Evolutionary conservation across 1,284 basidiomycete genomes (phyloP).

Genomic region (Amylostereum areolatum): DNA sequence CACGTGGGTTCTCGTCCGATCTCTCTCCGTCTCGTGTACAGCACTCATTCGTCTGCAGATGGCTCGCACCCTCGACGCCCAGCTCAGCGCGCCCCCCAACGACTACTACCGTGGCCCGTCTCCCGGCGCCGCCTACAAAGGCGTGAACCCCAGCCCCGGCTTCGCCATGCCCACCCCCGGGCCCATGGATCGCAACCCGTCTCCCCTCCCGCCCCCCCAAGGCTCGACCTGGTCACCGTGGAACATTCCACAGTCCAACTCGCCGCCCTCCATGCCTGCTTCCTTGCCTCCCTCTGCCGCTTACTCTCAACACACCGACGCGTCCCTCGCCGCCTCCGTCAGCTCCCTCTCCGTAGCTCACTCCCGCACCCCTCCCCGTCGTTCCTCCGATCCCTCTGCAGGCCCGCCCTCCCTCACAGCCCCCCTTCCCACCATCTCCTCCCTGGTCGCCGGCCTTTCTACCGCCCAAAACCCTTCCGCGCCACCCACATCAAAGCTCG

Average conservation of each 20-base stretch:
- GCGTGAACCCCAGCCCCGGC: slow-evolving; percentile 16
- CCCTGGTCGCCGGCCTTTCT: slow-evolving; percentile 41
- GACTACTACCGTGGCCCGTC: slow-evolving; percentile 4
- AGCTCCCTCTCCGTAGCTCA: slow-evolving; percentile 13
- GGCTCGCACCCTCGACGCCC: slow-evolving; percentile 53
- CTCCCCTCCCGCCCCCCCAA: slow-evolving; percentile 22
- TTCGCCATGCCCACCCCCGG: slow-evolving; percentile 17
- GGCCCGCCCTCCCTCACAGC: slow-evolving; percentile 50
- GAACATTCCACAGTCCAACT: slow-evolving; percentile 16
- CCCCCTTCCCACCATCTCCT: slow-evolving; percentile 54
- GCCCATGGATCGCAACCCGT: slow-evolving; percentile 16
- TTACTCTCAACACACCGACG: slow-evolving; percentile 8
- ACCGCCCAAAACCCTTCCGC: slow-evolving; percentile 43
- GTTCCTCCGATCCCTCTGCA: slow-evolving; percentile 16
- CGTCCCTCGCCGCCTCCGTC: slow-evolving; percentile 14
- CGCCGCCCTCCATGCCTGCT: slow-evolving; percentile 17
- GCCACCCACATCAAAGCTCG: slow-evolving; percentile 55
- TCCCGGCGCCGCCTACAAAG: slow-evolving; percentile 12
- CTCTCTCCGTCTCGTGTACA: slow-evolving; percentile 11
- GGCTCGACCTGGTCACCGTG: slow-evolving; percentile 26
- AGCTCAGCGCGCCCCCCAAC: slow-evolving; percentile 23
- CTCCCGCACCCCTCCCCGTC: slow-evolving; percentile 13
- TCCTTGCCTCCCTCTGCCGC: slow-evolving; percentile 12
- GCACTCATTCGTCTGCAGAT: slow-evolving; percentile 36
- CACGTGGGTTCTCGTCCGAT: slow-evolving; percentile 40